Percentiles rank a stretch among this genome's conserved stretches.
phyloP scores from a whole-genome alignment of 768 basidiomycete genomes.

The Psilocybe subaeruginosa region DNA sequence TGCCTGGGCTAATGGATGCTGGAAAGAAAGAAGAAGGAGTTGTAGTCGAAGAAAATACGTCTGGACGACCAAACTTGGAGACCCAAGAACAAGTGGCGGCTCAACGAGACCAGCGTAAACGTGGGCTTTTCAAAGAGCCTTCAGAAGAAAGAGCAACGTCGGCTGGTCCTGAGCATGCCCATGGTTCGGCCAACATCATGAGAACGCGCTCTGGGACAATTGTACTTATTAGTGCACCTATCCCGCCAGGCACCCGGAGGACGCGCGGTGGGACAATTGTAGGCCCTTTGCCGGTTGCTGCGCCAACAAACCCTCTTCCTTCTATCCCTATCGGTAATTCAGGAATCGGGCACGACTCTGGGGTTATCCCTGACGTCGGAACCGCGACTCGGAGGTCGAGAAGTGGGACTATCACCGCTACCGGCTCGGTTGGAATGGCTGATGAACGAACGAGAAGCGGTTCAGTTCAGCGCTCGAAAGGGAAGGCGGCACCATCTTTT shows the following conservation, averaged over 20 bases:
- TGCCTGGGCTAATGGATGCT: not conserved
- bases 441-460: constrained; percentile 11
- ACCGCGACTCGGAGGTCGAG: constrained; percentile 26
- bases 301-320: constrained; percentile 12
- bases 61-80: not conserved
- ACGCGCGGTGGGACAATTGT: constrained; percentile 36
- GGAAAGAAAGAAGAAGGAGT: not conserved
- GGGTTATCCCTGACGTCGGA: not conserved
- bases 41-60: not conserved
- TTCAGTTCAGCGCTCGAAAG: constrained; percentile 8
- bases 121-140: not conserved
- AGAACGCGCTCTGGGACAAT: constrained; percentile 51
- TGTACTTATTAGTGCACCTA: constrained; percentile 29
- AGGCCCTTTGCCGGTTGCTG: constrained; percentile 24
- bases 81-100: not conserved
- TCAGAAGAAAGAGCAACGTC: not conserved
- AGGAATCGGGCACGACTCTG: not conserved
- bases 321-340: constrained; percentile 4
- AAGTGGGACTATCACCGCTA: constrained; percentile 33
- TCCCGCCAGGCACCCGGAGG: constrained; percentile 22
- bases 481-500: not conserved
- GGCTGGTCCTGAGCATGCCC: not conserved
- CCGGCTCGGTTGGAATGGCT: not conserved
- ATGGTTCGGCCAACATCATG: constrained; percentile 9
- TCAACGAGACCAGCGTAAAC: not conserved